Base-by-base conservation (phyloP, 331 rosid species). In the Dryas integrifolia region DNA sequence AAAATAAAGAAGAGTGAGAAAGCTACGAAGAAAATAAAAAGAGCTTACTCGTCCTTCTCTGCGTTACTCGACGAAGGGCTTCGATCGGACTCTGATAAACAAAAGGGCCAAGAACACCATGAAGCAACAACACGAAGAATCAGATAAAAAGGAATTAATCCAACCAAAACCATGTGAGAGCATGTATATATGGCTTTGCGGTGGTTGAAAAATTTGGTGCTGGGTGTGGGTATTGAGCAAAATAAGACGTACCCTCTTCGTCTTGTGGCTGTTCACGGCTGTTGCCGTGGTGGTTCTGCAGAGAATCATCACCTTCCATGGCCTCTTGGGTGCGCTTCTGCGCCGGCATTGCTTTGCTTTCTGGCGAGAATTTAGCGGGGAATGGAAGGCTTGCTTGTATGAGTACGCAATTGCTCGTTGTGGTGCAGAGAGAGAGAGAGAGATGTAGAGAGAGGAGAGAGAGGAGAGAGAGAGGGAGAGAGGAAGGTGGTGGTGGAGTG, bases 281-380 rank as follows among this genome's bases (percentile, higher is more conserved):
- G 85, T 73, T 70, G 21, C 76, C 84, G 4, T 7, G 73, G 68
- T 58, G 73, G 75, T 72, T 66, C 60, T 73, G 79, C 60, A 62
- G 40, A 66, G 70, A 80, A 75, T 69, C 85, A 56, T 49, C 79
- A 74, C 84, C 90, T 45, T 75, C 80, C 39, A 48, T 14, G 63
- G 80, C 60, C 58, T 83, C 96, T 49, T 53, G 55, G 53, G 78
- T 65, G 57, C 84, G 87, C 85, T 84, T 90, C 88, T 87, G 92
- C 13, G 94, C 82, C 64, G 97, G 92, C 97, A 93, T 93, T 91
- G 85, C 82, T 83, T 66, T 68, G 38, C 43, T 53, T 76, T 63
- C 56, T 51, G 64, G 69, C 72, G 48, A 69, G 72, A 81, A 48
- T 79, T 59, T 47, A 69, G 51, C 74, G 50, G 65, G 13, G 41